Evolutionary conservation across 768 basidiomycete genomes (phyloP), one percentile per base, ranked within the genome.

Genomic region (Rhodocollybia butyracea): DNA sequence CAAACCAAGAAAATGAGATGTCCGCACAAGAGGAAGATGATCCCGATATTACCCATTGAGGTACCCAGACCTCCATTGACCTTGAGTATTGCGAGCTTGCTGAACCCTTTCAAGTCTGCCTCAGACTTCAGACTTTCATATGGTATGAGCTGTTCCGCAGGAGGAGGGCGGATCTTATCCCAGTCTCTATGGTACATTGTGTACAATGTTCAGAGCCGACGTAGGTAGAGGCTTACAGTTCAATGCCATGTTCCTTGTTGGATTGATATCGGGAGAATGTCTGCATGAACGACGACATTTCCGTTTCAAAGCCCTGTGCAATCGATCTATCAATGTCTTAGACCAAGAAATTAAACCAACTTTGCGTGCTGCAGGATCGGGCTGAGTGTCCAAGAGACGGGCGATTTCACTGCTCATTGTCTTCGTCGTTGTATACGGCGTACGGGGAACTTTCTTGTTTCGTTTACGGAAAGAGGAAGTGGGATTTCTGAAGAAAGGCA

Each of bases 351-450:
- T 41, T 22, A 34, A 64, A 60, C 51, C 53, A 55, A 92, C 95
- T 86, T 89, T 92, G 77, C 89, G 90, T 51, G 89, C 87, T 39
- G 78, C 68, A 32, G 83, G 79, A 60, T 98, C 91, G 60, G 83
- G 77, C 66, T 95, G 90, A 58, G 87, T 88, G 68, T 79, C 77
- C 66, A 98, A 92, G 80, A 99, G 90, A 66, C 84, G 84, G 72
- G 88, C 88, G 74, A 99, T 88, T 77, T 98, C 97, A 70, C 97
- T 97, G 77, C 93, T 86, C 96, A 98, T 97, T 55, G 94, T 80
- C 77, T 97, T 97, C 89, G 57, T 88, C 84, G 50, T 81, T 81
- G 59, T 88, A 85, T 65, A 83, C 77, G 66, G 83, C 77, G 80
- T 87, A 76, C 55, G 86, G 79, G 59, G 89, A 85, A 64, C 69